A percentile compares a stretch with the other conserved stretches of the same genome.
Conservation (phyloP, 2,329 filamentous ascomycete genomes). For the Periglandula ipomoeae region DNA sequence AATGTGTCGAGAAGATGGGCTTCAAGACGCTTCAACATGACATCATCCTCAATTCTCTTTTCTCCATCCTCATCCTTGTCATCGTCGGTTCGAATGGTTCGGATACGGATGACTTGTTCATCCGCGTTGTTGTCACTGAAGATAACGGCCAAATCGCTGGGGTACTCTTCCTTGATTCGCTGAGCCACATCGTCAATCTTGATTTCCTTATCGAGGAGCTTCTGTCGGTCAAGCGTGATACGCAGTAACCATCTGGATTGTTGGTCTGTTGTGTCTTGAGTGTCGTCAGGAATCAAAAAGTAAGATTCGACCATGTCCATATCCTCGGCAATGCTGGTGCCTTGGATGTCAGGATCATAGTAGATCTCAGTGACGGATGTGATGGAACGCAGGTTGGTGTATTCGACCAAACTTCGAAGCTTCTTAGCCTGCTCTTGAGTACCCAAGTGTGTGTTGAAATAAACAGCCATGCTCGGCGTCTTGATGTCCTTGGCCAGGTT, state of each 20-base stretch:
- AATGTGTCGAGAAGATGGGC: slow-evolving; percentile 85
- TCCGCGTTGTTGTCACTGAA: slow-evolving; percentile 98
- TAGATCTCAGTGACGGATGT: slow-evolving; percentile 92
- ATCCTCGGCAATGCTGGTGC: slow-evolving; percentile 81
- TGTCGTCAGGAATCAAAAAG: slow-evolving; percentile 84
- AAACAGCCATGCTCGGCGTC: slow-evolving; percentile 94
- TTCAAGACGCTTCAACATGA: slow-evolving; percentile 86
- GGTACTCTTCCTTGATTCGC: slow-evolving; percentile 83
- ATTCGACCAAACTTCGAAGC: slow-evolving; percentile 83
- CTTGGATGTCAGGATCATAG: slow-evolving; percentile 85
- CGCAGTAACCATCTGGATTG: slow-evolving; percentile 95
- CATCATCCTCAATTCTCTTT: slow-evolving; percentile 68
- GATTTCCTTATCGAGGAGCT: slow-evolving; percentile 89
- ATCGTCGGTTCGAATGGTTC: slow-evolving; percentile 62
- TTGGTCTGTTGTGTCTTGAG: slow-evolving; percentile 48
- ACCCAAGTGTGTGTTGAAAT: slow-evolving; percentile 55
- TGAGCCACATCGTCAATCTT: slow-evolving; percentile 84
- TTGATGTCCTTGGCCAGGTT: slow-evolving; percentile 98
- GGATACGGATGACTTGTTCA: slow-evolving; percentile 86
- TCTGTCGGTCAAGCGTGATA: slow-evolving; percentile 85
- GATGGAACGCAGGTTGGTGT: slow-evolving; percentile 86
- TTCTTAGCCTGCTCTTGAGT: slow-evolving; percentile 75
- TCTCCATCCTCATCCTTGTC: slow-evolving; percentile 62
- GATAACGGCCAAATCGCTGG: slow-evolving; percentile 77
- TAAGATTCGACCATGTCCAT: slow-evolving; percentile 93